Evolutionary conservation across 768 basidiomycete genomes (phyloP).

Genomic region (Psilocybe azurescens): DNA sequence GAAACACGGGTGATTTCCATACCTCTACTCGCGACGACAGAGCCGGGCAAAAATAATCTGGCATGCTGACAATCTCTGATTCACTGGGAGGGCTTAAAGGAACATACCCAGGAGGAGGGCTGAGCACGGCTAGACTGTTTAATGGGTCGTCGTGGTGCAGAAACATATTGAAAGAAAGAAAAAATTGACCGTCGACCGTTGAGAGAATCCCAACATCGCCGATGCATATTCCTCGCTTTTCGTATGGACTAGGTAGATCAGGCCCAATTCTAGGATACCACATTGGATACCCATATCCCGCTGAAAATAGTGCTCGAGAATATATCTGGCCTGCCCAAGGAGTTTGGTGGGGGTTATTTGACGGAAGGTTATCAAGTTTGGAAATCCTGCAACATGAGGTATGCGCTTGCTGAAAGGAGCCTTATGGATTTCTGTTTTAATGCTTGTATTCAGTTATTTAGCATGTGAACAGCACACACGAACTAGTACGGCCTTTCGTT

Average conservation of each 20-base stretch:
- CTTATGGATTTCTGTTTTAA: too few relatives aligned
- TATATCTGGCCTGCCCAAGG: neutral
- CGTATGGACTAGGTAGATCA: neutral
- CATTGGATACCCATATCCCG: neutral
- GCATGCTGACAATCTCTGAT: too few relatives aligned
- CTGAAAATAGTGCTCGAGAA: neutral
- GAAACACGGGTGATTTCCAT: too few relatives aligned
- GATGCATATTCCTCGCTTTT: neutral
- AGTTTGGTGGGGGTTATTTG: neutral
- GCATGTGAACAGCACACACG: too few relatives aligned
- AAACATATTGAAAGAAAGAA: neutral
- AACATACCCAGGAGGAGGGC: too few relatives aligned
- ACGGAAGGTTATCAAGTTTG: neutral
- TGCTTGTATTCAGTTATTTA: too few relatives aligned
- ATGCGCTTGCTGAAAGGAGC: too few relatives aligned
- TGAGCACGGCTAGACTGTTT: too few relatives aligned
- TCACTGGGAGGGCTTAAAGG: too few relatives aligned
- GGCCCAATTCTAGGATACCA: neutral
- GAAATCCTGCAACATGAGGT: neutral
- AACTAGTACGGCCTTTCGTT: too few relatives aligned
- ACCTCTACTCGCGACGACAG: too few relatives aligned
- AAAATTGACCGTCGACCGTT: neutral
- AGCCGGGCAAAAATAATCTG: neutral
- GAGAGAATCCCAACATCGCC: neutral
- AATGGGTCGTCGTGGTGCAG: neutral